Conservation (phyloP, 352 stramenopile species). For the Globisporangium polare region DNA sequence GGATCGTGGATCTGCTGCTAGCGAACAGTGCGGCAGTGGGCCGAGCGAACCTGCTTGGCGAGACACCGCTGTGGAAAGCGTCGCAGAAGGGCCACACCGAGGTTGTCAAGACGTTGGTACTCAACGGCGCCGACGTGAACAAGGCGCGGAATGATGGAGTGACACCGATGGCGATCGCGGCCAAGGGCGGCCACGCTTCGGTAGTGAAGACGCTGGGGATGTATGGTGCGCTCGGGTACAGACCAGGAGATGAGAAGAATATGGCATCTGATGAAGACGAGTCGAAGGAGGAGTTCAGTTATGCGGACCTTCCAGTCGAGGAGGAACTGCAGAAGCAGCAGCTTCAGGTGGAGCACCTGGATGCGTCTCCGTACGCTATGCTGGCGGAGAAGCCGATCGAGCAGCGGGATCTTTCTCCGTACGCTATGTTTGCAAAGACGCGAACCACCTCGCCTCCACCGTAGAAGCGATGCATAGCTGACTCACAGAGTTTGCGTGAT, state of each 20-base stretch:
- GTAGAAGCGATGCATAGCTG: too few relatives aligned
- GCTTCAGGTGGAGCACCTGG: neutral
- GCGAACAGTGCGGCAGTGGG: slow-evolving; percentile 1
- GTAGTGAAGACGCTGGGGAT: neutral
- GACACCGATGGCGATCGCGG: neutral
- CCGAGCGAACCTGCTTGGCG: neutral
- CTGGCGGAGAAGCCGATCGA: neutral
- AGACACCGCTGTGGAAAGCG: slow-evolving; percentile 14
- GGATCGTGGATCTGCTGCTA: slow-evolving; percentile 4
- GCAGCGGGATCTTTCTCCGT: too few relatives aligned
- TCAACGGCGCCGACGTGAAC: neutral
- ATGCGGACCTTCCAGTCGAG: neutral
- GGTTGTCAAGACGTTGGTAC: neutral
- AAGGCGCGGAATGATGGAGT: neutral
- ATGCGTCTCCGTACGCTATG: neutral
- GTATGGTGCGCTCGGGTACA: neutral
- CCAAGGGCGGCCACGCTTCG: neutral
- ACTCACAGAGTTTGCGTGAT: too few relatives aligned
- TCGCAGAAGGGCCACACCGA: slow-evolving; percentile 8
- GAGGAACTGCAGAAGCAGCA: neutral
- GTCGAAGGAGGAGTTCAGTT: neutral
- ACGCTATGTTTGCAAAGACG: too few relatives aligned
- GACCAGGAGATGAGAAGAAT: neutral
- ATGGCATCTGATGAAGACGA: neutral
- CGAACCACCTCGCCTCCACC: too few relatives aligned